Percentiles rank a stretch among this genome's conserved stretches.
phyloP scores from a whole-genome alignment of 306 rosid species.

The Castanea sativa region DNA sequence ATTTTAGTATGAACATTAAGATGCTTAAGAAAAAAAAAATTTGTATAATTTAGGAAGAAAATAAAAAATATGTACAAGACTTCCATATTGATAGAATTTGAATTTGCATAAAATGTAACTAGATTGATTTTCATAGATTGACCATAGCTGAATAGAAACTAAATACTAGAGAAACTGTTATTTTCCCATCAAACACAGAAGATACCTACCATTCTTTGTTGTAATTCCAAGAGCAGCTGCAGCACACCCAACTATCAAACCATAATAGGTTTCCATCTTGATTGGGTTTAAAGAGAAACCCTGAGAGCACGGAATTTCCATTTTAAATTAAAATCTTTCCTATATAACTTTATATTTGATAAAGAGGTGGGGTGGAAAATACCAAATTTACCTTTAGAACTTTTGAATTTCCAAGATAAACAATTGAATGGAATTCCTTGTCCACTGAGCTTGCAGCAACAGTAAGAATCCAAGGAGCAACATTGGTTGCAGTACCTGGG shows the following conservation, averaged over 20 bases:
- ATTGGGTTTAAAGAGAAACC: conserved; percentile 66
- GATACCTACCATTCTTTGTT: conserved; percentile 61
- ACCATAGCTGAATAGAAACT: background rate
- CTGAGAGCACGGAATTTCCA: conserved; percentile 30
- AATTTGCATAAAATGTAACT: background rate
- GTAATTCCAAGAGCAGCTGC: conserved; percentile 54
- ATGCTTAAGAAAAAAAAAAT: background rate
- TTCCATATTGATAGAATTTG: background rate
- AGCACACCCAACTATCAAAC: conserved; percentile 52
- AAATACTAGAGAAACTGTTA: conserved; percentile 8
- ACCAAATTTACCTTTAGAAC: conserved; percentile 48
- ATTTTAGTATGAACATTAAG: too few relatives aligned
- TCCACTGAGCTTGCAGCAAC: conserved; percentile 69
- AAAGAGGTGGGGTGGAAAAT: background rate
- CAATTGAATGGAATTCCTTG: conserved; percentile 54
- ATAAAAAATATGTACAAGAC: background rate
- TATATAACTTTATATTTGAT: background rate
- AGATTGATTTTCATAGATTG: background rate
- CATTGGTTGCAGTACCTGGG: conserved; percentile 61
- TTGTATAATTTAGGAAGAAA: background rate
- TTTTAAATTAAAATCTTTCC: background rate
- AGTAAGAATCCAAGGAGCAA: conserved; percentile 82
- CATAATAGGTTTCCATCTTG: conserved; percentile 38
- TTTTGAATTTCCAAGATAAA: conserved; percentile 58
- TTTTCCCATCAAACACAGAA: background rate